Percentiles rank a stretch among this genome's conserved stretches.
These are phyloP conservation scores for Cyberlindnera nakhonratchasimensis DNA, from an alignment of 805 yeast genomes.

Conservation along the genomic window DNA sequence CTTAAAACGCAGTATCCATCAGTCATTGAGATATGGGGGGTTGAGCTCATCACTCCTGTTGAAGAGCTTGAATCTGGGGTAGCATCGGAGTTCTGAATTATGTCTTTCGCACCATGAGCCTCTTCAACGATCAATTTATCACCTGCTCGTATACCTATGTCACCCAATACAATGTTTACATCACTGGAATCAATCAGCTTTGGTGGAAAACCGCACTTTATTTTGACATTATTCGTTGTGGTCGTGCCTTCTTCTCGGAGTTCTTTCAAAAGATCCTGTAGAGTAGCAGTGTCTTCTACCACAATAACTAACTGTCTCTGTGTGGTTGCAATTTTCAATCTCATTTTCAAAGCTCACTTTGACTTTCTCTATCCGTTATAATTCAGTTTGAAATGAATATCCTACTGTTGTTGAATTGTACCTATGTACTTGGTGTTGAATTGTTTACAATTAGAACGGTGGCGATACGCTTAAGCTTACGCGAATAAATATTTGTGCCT, in stretches of 20 bases:
- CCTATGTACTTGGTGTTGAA: too few relatives aligned
- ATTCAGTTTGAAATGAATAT: too few relatives aligned
- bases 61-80: too few relatives aligned
- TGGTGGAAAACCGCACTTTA: conserved; percentile 65
- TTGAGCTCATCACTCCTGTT: conserved; percentile 4
- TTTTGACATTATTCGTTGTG: conserved; percentile 14
- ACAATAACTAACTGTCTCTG: conserved; percentile 32
- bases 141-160: conserved; percentile 51
- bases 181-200: conserved; percentile 34
- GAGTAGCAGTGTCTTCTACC: conserved; percentile 35
- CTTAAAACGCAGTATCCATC: conserved; percentile 44
- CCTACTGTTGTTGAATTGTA: too few relatives aligned
- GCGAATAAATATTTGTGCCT: too few relatives aligned
- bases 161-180: conserved; percentile 28
- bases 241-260: conserved; percentile 12
- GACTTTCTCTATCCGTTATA: neutral
- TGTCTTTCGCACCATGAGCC: too few relatives aligned
- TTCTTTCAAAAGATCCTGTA: conserved; percentile 31
- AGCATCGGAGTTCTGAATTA: neutral
- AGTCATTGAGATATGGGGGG: conserved; percentile 13
- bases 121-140: conserved; percentile 49
- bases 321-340: conserved; percentile 34
- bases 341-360: conserved; percentile 31
- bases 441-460: too few relatives aligned
- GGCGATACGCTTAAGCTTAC: too few relatives aligned